Evolutionary conservation across 352 stramenopile species (phyloP).

Genomic region (Plasmopara muralis): DNA sequence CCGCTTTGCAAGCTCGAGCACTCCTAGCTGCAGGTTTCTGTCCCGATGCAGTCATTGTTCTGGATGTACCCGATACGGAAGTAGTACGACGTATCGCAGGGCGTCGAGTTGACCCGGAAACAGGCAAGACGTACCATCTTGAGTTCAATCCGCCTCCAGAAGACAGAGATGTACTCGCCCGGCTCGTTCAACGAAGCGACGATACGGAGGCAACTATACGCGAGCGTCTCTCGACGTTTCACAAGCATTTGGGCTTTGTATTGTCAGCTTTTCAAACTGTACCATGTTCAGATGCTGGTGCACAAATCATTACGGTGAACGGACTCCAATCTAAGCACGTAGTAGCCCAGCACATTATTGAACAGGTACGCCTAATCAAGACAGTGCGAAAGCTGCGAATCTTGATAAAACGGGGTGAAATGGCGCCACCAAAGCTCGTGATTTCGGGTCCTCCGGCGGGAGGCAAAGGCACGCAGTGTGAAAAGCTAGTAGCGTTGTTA

Average conservation of each 20-base stretch:
- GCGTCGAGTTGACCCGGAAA: slow-evolving; percentile 91
- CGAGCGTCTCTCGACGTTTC: slow-evolving; percentile 83
- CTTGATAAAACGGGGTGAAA: slow-evolving; percentile 38
- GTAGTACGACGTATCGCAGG: slow-evolving; percentile 95
- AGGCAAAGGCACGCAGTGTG: slow-evolving; percentile 94
- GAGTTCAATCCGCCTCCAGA: slow-evolving; percentile 92
- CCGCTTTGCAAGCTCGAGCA: slow-evolving; percentile 74
- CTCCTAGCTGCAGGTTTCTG: slow-evolving; percentile 79
- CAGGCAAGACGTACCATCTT: slow-evolving; percentile 93
- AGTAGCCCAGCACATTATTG: slow-evolving; percentile 31
- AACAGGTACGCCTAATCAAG: slow-evolving; percentile 33
- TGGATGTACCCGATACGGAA: slow-evolving; percentile 93
- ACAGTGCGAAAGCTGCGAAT: slow-evolving; percentile 33
- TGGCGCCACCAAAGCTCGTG: slow-evolving; percentile 74
- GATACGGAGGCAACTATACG: slow-evolving; percentile 90
- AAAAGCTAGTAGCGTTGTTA: slow-evolving; percentile 81
- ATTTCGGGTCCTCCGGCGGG: slow-evolving; percentile 87
- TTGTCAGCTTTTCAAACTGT: slow-evolving; percentile 29
- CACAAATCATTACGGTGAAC: slow-evolving; percentile 38
- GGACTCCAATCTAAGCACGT: slow-evolving; percentile 40
- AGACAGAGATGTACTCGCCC: slow-evolving; percentile 53
- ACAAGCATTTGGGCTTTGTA: slow-evolving; percentile 64
- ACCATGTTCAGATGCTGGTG: not conserved
- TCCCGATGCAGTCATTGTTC: slow-evolving; percentile 87
- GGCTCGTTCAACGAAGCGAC: slow-evolving; percentile 85